Base-by-base conservation (phyloP, 78 protist species). In the Paratrimastix pyriformis region DNA sequence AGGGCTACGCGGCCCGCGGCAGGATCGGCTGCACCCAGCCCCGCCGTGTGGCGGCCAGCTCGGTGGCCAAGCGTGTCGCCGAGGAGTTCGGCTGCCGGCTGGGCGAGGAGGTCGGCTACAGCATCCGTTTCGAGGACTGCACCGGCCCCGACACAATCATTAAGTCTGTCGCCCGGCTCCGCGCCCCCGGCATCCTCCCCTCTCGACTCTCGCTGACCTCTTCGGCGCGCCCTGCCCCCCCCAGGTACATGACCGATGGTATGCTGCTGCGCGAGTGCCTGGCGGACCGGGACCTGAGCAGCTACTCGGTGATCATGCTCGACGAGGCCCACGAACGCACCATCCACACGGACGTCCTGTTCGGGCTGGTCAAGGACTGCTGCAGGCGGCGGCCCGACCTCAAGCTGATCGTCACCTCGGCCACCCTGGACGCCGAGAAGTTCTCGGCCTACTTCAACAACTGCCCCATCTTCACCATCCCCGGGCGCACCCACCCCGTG, bases 291-390 rank as follows among this genome's bases (percentile, higher is more conserved):
- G 72, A 65, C 24, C 50, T 92, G 64, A 29, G n/a, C 13, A 35
- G 9, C 29, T 90, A 93, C 68, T 62, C 87, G 4, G 83, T 84
- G 3, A 74, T 96, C 69, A 91, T 94, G 69, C 72, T 94, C 6
- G 99, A 97, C 80, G 99, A 97, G 76, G 99, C 98, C 9, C 99
- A 97, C 90, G 99, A 97, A 79, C 85, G 99, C 42, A 87, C 97
- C 15, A 81, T 97, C 70, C 78, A 86, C 85, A 97, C 99, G 3
- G 99, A 95, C 70, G 98, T 97, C 1, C 79, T 97, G 65, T 96
- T 97, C 75, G 99, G 97, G 4, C 79, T 97, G 32, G 64, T 92
- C 65, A 97, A 97, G 85, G 50, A 54, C 45, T 2, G n/a, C 75
- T 72, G 44, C 48, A 13, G 21, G 62, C 35, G 70, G 60, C 72